Base-by-base conservation (phyloP, 2,329 filamentous ascomycete genomes). In the Hypocrella siamensis region DNA sequence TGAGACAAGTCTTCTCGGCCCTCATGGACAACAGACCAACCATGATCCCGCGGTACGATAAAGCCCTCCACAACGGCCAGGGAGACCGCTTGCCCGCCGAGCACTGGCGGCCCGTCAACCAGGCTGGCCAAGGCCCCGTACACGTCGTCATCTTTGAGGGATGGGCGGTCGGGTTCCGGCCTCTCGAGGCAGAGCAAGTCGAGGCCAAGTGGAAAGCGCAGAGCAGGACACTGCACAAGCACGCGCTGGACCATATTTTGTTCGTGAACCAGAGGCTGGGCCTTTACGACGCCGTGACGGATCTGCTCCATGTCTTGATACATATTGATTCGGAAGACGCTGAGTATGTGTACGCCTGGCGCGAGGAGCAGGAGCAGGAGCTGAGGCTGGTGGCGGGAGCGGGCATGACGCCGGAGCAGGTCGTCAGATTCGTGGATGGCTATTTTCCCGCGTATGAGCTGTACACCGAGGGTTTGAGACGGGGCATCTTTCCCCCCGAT, bases 111-210 rank as follows among this genome's bases (percentile, higher is more conserved):
- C 46, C 47, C 11, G 63, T 78, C 36, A 72, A 73, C 41, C 55
- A 50, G 28, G 55, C 53, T 0, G 65, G 64, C 7, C 60, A 68
- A 32, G 51, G 47, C 3, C 59, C 53, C n/a, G 54, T 69, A 17
- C 54, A 68, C 17, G 71, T 88, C 6, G 66, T 93, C 16, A 70
- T 93, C 31, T 75, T 93, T 40, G 85, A 94, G 53, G 85, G 86
- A 14, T 93, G 85, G 86, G 90, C 79, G 51, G 74, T 93, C 10
- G 86, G 84, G 3, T 93, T 93, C 56, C 72, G 75, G 5, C 54
- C 78, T 1, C 53, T 86, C 10, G 44, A 57, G 19, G 52, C 64
- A 1, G 48, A 57, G n/a, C 61, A 66, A 5, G 50, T 70, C 4
- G 61, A 64, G 18, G 50, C 73, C 4, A 63, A 63, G 42, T 58